Percentiles rank a stretch among this genome's conserved stretches.
These are phyloP conservation scores for Podosphaera leucotricha DNA, from an alignment of 2,329 filamentous ascomycete species.

Conservation along the genomic window DNA sequence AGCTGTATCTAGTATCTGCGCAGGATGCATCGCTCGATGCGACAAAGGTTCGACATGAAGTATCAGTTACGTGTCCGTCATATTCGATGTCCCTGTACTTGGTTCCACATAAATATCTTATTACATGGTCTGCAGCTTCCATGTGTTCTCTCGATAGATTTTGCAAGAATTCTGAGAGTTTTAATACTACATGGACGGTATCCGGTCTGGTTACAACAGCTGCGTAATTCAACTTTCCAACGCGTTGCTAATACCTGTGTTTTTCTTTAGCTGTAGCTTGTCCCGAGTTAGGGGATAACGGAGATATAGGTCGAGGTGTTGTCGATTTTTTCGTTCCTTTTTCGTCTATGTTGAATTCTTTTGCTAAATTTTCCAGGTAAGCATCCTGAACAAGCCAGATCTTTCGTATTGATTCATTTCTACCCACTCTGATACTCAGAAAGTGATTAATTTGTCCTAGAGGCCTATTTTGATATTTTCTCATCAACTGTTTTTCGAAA, in stretches of 20 bases:
- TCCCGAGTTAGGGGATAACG: neutral
- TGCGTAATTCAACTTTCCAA: neutral
- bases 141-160: neutral
- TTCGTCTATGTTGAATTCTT: neutral
- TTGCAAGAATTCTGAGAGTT: neutral
- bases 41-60: neutral
- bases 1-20: neutral
- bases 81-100: neutral
- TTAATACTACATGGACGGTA: neutral
- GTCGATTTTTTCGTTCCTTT: neutral
- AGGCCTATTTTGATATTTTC: neutral
- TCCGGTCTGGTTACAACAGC: neutral
- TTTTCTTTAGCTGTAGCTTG: neutral
- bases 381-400: conserved; percentile 1
- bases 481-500: conserved; percentile 1
- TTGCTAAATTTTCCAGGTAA: neutral
- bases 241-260: neutral
- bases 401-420: neutral
- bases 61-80: neutral
- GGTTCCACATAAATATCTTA: neutral
- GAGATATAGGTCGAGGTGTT: neutral
- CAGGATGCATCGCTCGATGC: conserved; percentile 1
- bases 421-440: neutral
- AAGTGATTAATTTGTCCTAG: conserved; percentile 1
- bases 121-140: neutral